Evolutionary conservation across 2,329 filamentous ascomycete genomes (phyloP).

Genomic region (Aspergillus novofumigatus): DNA sequence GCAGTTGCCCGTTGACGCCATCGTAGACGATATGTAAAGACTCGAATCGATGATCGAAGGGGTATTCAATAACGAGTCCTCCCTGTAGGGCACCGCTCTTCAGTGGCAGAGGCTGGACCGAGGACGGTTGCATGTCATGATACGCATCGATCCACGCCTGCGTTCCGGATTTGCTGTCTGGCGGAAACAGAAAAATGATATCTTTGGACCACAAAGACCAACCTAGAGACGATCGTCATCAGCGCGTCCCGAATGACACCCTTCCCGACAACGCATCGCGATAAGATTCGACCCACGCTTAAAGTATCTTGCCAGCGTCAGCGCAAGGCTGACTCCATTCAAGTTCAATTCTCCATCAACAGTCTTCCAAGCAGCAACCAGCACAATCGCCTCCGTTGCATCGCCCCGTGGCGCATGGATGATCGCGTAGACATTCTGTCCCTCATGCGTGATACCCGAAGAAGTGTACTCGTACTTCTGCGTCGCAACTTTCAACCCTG

Average conservation of each 20-base stretch:
- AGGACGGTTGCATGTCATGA: constrained; percentile 75
- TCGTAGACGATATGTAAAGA: constrained; percentile 90
- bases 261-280: not conserved
- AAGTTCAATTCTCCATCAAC: constrained; percentile 73
- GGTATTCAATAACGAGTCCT: constrained; percentile 89
- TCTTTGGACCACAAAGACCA: constrained; percentile 99
- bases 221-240: constrained; percentile 40
- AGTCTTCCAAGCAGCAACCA: constrained; percentile 85
- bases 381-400: constrained; percentile 92
- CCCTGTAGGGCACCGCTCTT: constrained; percentile 93
- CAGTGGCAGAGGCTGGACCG: constrained; percentile 71
- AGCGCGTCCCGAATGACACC: constrained; percentile 5
- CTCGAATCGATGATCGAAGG: constrained; percentile 78
- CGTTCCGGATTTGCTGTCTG: constrained; percentile 82
- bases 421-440: constrained; percentile 90
- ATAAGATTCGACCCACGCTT: constrained; percentile 55
- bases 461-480: constrained; percentile 85
- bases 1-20: constrained; percentile 89
- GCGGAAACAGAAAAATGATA: constrained; percentile 85
- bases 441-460: constrained; percentile 67
- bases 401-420: constrained; percentile 91
- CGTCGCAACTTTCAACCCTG: constrained; percentile 80
- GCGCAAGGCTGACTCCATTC: constrained; percentile 78
- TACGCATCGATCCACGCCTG: constrained; percentile 98
- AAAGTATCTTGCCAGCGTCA: constrained; percentile 90